These are phyloP conservation scores for Phascolomyces articulosus DNA, from an alignment of 371 early-diverging fungal species.

Conservation along the genomic window DNA sequence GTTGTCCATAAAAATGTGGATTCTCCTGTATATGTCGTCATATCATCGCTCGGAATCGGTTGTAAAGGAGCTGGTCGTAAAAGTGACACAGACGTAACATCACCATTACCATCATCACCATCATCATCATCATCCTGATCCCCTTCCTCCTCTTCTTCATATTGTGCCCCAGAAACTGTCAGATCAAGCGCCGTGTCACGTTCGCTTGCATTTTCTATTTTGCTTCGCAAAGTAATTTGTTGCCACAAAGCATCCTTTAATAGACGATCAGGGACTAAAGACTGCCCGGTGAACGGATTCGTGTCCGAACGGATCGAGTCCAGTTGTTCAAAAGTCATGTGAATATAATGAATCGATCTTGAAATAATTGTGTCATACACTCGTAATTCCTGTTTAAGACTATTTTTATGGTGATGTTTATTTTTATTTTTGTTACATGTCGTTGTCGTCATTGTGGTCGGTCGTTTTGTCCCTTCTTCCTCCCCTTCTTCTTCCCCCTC, in stretches of 20 bases:
- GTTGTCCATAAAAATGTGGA: constrained; percentile 13
- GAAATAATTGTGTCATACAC: constrained; percentile 35
- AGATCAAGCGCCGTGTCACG: constrained; percentile 37
- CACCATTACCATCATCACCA: background rate
- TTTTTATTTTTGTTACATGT: too few species aligned
- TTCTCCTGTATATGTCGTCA: constrained; percentile 55
- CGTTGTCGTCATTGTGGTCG: background rate
- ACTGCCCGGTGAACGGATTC: constrained; percentile 43
- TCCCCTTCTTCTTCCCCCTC: too few species aligned
- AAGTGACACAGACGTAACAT: too few species aligned
- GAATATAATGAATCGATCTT: constrained; percentile 52
- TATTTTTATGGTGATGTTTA: too few species aligned
- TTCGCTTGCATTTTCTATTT: constrained; percentile 49
- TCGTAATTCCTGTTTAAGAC: constrained; percentile 21
- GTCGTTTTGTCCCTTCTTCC: background rate
- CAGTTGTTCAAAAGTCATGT: constrained; percentile 63
- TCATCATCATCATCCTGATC: background rate
- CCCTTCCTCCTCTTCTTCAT: background rate
- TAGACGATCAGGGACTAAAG: constrained; percentile 33
- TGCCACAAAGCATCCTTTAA: constrained; percentile 60
- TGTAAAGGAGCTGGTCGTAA: constrained; percentile 14
- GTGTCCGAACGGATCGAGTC: constrained; percentile 41
- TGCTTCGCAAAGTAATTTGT: constrained; percentile 48
- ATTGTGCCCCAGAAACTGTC: constrained; percentile 16
- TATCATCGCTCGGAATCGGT: constrained; percentile 53